phyloP scores from a whole-genome alignment of 495 filamentous ascomycete genomes.

The Polyplosphaeria fusca region DNA sequence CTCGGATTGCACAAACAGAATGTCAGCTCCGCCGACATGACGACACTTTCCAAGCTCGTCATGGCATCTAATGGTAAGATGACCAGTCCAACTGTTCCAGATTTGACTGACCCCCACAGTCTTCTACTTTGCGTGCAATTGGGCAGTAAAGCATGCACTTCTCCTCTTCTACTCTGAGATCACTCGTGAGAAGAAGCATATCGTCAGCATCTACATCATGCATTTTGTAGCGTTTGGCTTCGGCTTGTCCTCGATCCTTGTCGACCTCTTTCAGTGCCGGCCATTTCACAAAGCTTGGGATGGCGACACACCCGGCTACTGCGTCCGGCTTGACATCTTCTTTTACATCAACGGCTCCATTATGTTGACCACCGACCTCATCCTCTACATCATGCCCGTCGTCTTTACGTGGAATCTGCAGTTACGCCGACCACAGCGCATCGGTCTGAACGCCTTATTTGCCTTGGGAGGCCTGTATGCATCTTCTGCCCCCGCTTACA shows the following conservation, averaged over 20 bases:
- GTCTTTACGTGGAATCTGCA: constrained; percentile 24
- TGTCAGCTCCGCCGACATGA: not conserved
- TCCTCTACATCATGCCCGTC: constrained; percentile 27
- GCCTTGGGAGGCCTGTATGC: constrained; percentile 20
- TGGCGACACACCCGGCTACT: not conserved
- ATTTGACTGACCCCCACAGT: no score
- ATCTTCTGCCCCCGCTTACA: no score
- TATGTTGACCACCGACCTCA: constrained; percentile 19
- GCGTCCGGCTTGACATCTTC: constrained; percentile 15
- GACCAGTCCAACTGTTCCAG: no score
- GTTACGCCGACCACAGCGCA: constrained; percentile 12
- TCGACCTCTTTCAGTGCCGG: constrained; percentile 24
- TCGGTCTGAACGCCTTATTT: constrained; percentile 24
- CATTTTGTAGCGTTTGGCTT: constrained; percentile 29
- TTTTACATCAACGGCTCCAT: constrained; percentile 18
- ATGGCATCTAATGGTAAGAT: constrained; percentile 18
- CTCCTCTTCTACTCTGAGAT: constrained; percentile 30
- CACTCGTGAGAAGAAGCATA: not conserved
- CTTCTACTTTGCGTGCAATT: constrained; percentile 31
- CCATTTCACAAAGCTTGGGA: constrained; percentile 18
- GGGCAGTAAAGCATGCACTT: constrained; percentile 30
- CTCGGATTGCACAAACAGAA: constrained; percentile 11
- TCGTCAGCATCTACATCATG: constrained; percentile 7
- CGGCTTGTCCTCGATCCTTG: constrained; percentile 17
- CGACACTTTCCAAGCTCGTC: constrained; percentile 11